Percentiles rank a stretch among this genome's conserved stretches.
Conservation (phyloP, 305 asterid species). For the Coffea humblotiana region DNA sequence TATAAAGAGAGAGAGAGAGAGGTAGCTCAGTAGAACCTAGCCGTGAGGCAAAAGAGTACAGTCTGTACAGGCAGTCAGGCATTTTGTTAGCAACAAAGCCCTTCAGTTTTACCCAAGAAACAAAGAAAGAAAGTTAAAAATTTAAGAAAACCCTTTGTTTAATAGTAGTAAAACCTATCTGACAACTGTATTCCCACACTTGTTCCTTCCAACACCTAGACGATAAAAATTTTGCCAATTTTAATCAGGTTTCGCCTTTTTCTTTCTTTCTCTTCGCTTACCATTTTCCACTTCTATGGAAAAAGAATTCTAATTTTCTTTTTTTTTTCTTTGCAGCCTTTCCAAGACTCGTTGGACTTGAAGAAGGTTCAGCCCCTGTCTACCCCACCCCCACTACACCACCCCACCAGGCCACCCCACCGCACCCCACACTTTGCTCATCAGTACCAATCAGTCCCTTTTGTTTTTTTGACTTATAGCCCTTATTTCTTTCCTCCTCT, state of each 20-base stretch:
- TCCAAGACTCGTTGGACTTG: conserved; percentile 16
- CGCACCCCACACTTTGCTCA: background rate
- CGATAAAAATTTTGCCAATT: conserved; percentile 48
- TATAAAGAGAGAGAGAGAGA: background rate
- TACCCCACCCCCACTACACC: background rate
- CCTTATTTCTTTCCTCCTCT: background rate
- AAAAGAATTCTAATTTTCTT: conserved; percentile 8
- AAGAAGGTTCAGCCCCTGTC: conserved; percentile 10
- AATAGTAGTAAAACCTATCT: conserved; percentile 4
- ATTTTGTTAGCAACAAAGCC: background rate
- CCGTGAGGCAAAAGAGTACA: conserved; percentile 21
- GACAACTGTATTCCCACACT: conserved; percentile 66
- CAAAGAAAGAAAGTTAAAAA: background rate
- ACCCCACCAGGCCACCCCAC: background rate
- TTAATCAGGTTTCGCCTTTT: conserved; percentile 24
- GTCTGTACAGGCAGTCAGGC: background rate
- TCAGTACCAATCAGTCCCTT: background rate
- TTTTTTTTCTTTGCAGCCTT: conserved; percentile 23
- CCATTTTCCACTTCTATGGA: conserved; percentile 43
- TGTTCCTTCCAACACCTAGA: conserved; percentile 65
- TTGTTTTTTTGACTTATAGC: conserved; percentile 3
- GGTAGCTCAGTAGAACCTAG: conserved; percentile 15
- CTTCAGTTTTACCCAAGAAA: background rate
- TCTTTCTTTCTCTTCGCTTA: conserved; percentile 33
- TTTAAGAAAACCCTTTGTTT: background rate